Conservation (phyloP, 257 asterid species). For the Mitragyna speciosa region DNA sequence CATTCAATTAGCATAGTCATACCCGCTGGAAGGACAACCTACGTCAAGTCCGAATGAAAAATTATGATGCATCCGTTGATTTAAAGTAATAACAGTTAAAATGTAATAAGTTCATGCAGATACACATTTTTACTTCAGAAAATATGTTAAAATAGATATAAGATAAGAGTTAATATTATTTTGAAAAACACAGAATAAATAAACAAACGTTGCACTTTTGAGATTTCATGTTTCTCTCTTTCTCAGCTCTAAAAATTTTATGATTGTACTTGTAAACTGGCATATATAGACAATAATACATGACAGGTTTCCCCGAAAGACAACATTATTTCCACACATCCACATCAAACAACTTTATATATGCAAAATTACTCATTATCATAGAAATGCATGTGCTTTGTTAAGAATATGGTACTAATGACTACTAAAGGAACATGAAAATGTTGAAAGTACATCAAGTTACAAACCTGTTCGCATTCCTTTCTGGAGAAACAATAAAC, state of each 20-base stretch:
- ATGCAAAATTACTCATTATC: background rate
- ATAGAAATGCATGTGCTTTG: background rate
- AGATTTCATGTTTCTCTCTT: background rate
- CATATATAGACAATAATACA: background rate
- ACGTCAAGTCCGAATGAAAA: too few relatives aligned
- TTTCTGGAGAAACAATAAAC: constrained; percentile 96
- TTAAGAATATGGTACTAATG: background rate
- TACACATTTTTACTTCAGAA: too few relatives aligned
- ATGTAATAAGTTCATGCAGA: too few relatives aligned
- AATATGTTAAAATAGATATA: too few relatives aligned
- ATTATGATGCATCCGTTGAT: too few relatives aligned
- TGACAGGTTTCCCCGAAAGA: background rate
- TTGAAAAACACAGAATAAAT: too few relatives aligned
- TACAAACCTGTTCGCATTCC: constrained; percentile 91
- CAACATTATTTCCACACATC: background rate
- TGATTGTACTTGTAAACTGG: background rate
- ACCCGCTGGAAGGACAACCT: too few relatives aligned
- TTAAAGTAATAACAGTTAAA: too few relatives aligned
- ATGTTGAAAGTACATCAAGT: background rate
- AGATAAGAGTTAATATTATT: too few relatives aligned
- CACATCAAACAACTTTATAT: background rate
- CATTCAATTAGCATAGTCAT: background rate
- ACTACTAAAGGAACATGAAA: background rate
- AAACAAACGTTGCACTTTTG: background rate
- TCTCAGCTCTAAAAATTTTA: background rate